Evolutionary conservation across 805 yeast genomes (phyloP).

Genomic region (Candida silvatica): DNA sequence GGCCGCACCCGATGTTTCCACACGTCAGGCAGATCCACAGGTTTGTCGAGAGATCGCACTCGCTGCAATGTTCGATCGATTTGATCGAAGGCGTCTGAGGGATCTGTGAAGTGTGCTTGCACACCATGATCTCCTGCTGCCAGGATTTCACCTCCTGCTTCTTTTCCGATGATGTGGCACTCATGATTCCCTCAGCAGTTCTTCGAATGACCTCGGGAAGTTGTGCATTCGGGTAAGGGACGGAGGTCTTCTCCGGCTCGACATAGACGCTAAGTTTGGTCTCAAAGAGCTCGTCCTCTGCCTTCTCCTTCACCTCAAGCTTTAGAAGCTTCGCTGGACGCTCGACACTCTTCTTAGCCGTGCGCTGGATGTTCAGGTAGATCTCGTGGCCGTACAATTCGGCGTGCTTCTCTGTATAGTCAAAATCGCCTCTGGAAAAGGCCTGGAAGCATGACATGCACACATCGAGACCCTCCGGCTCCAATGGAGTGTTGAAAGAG

Average conservation of each 20-base stretch:
- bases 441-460: conserved; percentile 71
- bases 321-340: conserved; percentile 44
- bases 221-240: conserved; percentile 21
- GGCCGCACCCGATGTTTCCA: conserved; percentile 91
- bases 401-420: conserved; percentile 53
- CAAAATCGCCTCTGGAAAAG: conserved; percentile 38
- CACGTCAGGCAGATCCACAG: conserved; percentile 90
- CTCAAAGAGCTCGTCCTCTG: conserved; percentile 57
- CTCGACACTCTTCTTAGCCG: conserved; percentile 32
- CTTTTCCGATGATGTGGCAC: conserved; percentile 49
- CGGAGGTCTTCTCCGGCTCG: conserved; percentile 19
- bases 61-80: conserved; percentile 37
- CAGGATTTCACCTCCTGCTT: conserved; percentile 77
- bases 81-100: conserved; percentile 25
- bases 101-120: conserved; percentile 64
- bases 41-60: conserved; percentile 64
- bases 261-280: conserved; percentile 33
- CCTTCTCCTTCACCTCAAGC: conserved; percentile 55
- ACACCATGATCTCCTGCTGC: conserved; percentile 81
- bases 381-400: conserved; percentile 41
- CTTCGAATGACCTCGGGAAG: conserved; percentile 22
- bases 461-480: conserved; percentile 55
- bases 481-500: conserved; percentile 64
- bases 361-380: conserved; percentile 52
- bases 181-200: conserved; percentile 36